Evolutionary conservation across 2,329 filamentous ascomycete genomes (phyloP), one percentile per base, ranked within the genome.

Genomic region (Fusarium sp.): DNA sequence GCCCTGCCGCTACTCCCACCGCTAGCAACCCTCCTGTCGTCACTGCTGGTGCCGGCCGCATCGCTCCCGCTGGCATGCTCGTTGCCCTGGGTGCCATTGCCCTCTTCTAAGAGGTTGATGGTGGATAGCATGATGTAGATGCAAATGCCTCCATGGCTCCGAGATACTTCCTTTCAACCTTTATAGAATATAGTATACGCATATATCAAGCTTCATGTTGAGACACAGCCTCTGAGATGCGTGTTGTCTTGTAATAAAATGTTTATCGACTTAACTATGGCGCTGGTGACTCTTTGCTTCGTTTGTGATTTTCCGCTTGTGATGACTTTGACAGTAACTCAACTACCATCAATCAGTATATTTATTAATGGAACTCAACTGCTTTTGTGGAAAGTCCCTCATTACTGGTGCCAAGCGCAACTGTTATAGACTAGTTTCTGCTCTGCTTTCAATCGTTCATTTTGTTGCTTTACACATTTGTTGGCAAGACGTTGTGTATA

Each of bases 51-150:
- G 76, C 77, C 22, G 75, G 73, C 6, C 67, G 65, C 56, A 42
- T 78, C 24, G 60, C 63, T 45, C 77, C 79, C 34, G 73, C 66
- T 34, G 67, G 77, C 56, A 62, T 78, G 34, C 40, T 79, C 9
- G 60, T 79, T 22, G 72, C 78, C 29, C 68, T 79, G n/a, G 78
- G 77, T 57, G 73, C 73, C 24, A 24, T 78, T 47, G 76, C 74
- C 42, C 66, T 80, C 37, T 67, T 80, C 37, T 79, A 79, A 70
- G 47, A 31, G 47, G 24, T 11, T 52, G 24, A 29, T 52, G 42
- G 42, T 50, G 47, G n/a, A 52, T 27, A 52, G 27, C 27, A 52
- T 52, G 24, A 52, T 52, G 47, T 52, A 52, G 24, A 52, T 52
- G 47, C 18, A 52, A 52, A 52, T 8, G 47, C 47, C 47, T 4